phyloP scores from a whole-genome alignment of 257 asterid species.

The Buddleja alternifolia region DNA sequence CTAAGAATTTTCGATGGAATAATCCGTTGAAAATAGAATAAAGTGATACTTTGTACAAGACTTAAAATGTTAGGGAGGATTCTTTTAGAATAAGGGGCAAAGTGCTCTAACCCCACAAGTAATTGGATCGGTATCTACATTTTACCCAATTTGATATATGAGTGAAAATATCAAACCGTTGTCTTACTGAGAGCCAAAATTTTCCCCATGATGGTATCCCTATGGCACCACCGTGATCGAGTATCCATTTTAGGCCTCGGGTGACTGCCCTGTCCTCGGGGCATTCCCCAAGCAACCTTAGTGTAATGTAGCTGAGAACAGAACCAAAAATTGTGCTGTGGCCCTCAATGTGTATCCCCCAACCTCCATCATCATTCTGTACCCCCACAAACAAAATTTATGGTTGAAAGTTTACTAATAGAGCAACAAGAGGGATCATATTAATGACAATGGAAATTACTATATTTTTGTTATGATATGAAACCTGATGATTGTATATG shows the following conservation, averaged over 20 bases:
- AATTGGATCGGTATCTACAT: not conserved
- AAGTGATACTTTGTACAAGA: no score
- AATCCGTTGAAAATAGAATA: no score
- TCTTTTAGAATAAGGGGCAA: constrained; percentile 53
- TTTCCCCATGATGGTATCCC: constrained; percentile 60
- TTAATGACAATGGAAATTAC: not conserved
- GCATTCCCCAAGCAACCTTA: constrained; percentile 47
- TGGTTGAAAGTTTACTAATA: not conserved
- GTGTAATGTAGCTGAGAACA: constrained; percentile 38
- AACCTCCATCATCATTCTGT: constrained; percentile 57
- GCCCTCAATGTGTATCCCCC: constrained; percentile 65
- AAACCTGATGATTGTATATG: not conserved
- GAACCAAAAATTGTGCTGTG: constrained; percentile 54
- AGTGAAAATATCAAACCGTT: not conserved
- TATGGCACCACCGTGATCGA: constrained; percentile 44
- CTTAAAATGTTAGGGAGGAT: no score
- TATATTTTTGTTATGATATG: not conserved
- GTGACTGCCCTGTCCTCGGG: constrained; percentile 37
- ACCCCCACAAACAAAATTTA: not conserved
- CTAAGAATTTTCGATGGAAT: no score
- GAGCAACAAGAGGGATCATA: no score
- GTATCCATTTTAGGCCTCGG: constrained; percentile 49
- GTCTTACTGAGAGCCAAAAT: constrained; percentile 48
- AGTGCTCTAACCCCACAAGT: no score
- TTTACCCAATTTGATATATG: not conserved